Base-by-base conservation (phyloP, 306 rosid species). In the Trichosanthes truncata region DNA sequence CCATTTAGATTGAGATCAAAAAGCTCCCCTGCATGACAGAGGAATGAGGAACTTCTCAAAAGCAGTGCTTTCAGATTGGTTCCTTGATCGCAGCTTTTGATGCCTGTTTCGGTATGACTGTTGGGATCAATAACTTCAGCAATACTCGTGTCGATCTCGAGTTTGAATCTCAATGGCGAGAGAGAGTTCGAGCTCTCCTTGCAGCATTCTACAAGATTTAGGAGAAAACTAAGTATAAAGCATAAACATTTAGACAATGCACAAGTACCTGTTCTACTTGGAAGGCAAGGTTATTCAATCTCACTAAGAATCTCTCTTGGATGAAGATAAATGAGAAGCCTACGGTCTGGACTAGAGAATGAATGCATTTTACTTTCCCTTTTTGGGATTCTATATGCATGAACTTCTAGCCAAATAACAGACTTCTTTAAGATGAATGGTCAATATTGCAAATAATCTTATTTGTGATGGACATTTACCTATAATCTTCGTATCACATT, bases 41-140 rank as follows among this genome's bases (percentile, higher is more conserved):
- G 81, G 68, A 93, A 91, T 69, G 92, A 89, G 81, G 87, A 90
- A 84, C 85, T 88, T 62, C 80, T 88, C 78, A 88, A 59, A 71
- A 96, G 96, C 60, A 90, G 79, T 69, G 80, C 56, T 85, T 84
- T 81, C 62, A 89, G 85, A 82, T 84, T 74, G 25, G 77, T 62
- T 73, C 66, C 73, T 14, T 60, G 79, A 80, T 76, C 51, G 53
- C 52, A 73, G 51, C 68, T 61, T 66, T 81, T 18, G 61, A 2
- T 36, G 66, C 82, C 67, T 0, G 80, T 36, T 81, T 67, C 78
- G 1, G 72, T 65, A 55, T 57, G 81, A 59, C 49, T 36, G 21
- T 55, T 79, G 78, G 29, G 29, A n/a, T 76, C 74, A 33, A 48
- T 74, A 76, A 77, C 84, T 89, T 85, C 86, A 78, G 78, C 84